Conservation (phyloP, 345 rosid genomes). For the Hevea brasiliensis region DNA sequence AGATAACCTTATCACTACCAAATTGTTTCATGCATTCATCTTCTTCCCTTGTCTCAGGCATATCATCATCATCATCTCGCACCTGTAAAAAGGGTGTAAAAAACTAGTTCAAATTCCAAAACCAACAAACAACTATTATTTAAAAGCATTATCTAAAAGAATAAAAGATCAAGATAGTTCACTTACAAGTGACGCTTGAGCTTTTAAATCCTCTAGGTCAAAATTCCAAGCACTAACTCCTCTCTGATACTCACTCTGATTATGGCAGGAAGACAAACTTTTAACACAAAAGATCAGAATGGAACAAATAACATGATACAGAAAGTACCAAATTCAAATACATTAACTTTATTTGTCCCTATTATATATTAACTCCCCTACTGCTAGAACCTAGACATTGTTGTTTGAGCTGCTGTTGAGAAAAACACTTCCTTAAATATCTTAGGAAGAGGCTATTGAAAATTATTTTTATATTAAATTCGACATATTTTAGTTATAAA, state of each 20-base stretch:
- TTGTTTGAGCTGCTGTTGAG: too few relatives aligned
- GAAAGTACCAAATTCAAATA: neutral
- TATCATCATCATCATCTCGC: constrained; percentile 75
- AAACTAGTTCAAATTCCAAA: constrained; percentile 9
- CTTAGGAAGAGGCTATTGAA: too few relatives aligned
- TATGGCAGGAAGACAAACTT: constrained; percentile 13
- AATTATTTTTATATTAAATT: too few relatives aligned
- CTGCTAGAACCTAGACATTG: neutral
- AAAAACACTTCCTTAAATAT: too few relatives aligned
- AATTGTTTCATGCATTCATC: constrained; percentile 45
- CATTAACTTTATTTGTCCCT: neutral
- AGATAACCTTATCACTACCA: constrained; percentile 47
- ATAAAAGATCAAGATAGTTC: neutral
- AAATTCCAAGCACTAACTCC: constrained; percentile 99
- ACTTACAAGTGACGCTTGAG: constrained; percentile 89
- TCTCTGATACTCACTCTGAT: constrained; percentile 93
- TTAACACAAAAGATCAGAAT: constrained; percentile 11
- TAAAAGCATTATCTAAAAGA: constrained; percentile 11
- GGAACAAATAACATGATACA: neutral
- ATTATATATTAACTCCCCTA: neutral
- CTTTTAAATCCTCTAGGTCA: constrained; percentile 88
- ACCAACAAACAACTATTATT: constrained; percentile 7
- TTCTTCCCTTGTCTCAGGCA: constrained; percentile 57
- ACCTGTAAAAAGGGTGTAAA: constrained; percentile 46
- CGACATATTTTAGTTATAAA: too few relatives aligned